Conservation (phyloP, 306 rosid genomes). For the Quercus alba region DNA sequence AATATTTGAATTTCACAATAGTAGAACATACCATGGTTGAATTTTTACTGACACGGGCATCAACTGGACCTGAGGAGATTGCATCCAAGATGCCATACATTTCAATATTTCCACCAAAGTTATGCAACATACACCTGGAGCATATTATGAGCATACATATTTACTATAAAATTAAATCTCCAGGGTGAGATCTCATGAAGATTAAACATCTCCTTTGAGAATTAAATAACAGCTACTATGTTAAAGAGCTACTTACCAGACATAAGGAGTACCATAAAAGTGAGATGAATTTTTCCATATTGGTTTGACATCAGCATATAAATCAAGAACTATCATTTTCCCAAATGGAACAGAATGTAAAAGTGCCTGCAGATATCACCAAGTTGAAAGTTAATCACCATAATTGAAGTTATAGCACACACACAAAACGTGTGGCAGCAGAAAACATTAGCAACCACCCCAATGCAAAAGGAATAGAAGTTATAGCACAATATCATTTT, state of each 20-base stretch:
- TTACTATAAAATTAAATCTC: not conserved
- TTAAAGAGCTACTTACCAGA: conserved; percentile 58
- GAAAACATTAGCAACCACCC: not conserved
- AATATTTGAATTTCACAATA: not conserved
- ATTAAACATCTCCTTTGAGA: conserved; percentile 2
- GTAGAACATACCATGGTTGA: conserved; percentile 75
- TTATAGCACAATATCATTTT: not conserved
- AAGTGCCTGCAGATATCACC: conserved; percentile 69
- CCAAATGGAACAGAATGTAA: conserved; percentile 87
- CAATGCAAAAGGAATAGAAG: not conserved
- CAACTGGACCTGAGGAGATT: conserved; percentile 81
- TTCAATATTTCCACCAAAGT: conserved; percentile 96
- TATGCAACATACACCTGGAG: conserved; percentile 89
- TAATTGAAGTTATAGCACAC: not conserved
- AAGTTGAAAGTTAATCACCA: not conserved
- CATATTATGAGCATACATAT: conserved; percentile 1
- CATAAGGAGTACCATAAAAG: conserved; percentile 90
- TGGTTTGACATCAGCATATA: conserved; percentile 95
- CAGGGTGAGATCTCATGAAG: not conserved
- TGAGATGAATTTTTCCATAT: conserved; percentile 83
- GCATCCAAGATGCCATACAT: conserved; percentile 88
- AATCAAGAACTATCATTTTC: conserved; percentile 95
- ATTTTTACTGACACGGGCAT: conserved; percentile 75
- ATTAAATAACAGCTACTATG: conserved; percentile 9
- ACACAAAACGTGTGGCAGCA: conserved; percentile 1